Conservation (phyloP, 73 alveolate species). For the Paramecium tetraurelia region DNA sequence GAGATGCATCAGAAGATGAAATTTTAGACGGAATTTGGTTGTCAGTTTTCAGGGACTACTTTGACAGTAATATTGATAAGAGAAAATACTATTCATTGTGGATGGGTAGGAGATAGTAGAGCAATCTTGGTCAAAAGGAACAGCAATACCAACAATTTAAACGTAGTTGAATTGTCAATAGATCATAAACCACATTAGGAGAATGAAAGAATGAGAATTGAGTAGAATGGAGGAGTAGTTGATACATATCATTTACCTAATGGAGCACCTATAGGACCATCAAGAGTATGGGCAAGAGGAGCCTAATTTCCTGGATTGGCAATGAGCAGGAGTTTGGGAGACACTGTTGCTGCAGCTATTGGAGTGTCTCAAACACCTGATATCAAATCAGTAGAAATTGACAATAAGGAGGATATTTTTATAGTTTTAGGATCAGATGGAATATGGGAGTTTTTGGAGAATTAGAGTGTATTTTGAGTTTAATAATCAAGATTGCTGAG, state of each 20-base stretch:
- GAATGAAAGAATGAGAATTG: conserved; percentile 22
- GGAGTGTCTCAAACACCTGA: conserved; percentile 58
- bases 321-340: conserved; percentile 74
- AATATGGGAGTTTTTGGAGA: conserved; percentile 21
- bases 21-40: background rate
- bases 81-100: background rate
- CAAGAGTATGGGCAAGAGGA: conserved; percentile 70
- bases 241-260: conserved; percentile 37
- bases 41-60: conserved; percentile 13
- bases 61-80: background rate
- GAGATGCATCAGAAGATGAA: conserved; percentile 25
- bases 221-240: conserved; percentile 28
- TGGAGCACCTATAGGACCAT: conserved; percentile 75
- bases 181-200: conserved; percentile 53
- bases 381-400: background rate
- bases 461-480: background rate
- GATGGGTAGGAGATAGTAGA: conserved; percentile 45
- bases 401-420: background rate
- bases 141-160: background rate
- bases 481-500: conserved; percentile 11
- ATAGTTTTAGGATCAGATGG: conserved; percentile 38
- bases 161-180: background rate
- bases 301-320: conserved; percentile 74
- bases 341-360: conserved; percentile 64
- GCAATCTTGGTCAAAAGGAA: conserved; percentile 32